Evolutionary conservation across 768 basidiomycete genomes (phyloP), one percentile per base, ranked within the genome.

Genomic region (Phanerochaete sordida): DNA sequence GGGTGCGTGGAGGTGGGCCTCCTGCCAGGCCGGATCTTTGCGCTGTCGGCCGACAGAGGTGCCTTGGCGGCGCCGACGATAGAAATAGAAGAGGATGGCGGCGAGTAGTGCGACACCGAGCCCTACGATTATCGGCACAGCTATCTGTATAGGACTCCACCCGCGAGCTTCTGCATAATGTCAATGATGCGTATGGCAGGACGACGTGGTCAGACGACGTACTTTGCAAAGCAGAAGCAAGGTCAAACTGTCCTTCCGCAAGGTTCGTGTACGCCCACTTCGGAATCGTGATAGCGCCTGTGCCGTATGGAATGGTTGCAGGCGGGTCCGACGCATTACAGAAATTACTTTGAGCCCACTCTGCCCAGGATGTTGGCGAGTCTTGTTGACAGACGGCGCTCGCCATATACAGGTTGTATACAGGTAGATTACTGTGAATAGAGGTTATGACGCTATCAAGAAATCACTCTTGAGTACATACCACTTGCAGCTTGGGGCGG

Each of bases 81-180:
- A 53, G 66, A 68, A 73, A 33, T 70, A 45, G 59, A 74, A 43
- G 33, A 65, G 66, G 33, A 26, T 58, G 19, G 35, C 55, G 33
- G 72, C 68, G 30, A 68, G 6, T 1, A 69, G 47, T 26, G 73
- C 47, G 16, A 77, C 68, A 39, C 31, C 65, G 4, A 68, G 65
- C 28, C 73, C 77, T 11, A 75, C 72, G 44, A 76, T 68, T 56
- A 69, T 65, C 7, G 77, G 76, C 0, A 68, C 45, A 11, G 68
- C 70, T 49, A 77, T 75, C 52, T 78, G 76, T 8, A 72, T 35
- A 8, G 60, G 21, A n/a, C 54, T 48, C 67, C 67, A 68, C 19
- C 56, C 58, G 12, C 39, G 59, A 30, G 51, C 44, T 23, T 53
- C 47, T 56, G 27, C 23, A 30, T 16, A 43, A 9, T 19, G n/a